Base-by-base conservation (phyloP, 306 rosid genomes). In the Leucaena leucocephala region DNA sequence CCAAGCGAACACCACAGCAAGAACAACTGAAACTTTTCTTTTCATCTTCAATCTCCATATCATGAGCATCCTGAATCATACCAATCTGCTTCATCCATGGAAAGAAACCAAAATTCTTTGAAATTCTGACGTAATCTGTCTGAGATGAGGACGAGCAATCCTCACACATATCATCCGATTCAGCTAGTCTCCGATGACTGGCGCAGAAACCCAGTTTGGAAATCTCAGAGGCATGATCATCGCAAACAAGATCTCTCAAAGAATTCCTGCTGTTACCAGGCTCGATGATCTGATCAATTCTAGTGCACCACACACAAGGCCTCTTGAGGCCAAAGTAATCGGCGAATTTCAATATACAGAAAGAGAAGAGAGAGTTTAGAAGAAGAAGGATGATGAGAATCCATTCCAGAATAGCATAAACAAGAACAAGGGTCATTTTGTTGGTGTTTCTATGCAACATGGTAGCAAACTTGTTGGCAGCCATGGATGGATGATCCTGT, bases 401-500 rank as follows among this genome's bases (percentile, higher is more conserved):
- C 99, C 99, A 96, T 80, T 96, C 99, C 3, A 96, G 93, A 76
- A 91, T 14, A 7, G 97, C 97, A 48, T 96, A 93, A 75, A 91
- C 79, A 75, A 96, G 89, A 84, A 89, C 83, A 61, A 91, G 87
- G 27, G 99, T 93, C 79, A 90, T 81, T 62, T 88, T 93, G 93
- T 96, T 96, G 82, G 96, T 93, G 82, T 87, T 91, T 78, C 90
- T 85, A 44, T 90, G 94, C 62, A 96, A 71, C 93, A 91, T 82
- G 82, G 94, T 93, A 59, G 98, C 96, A 76, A 90, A 93, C 80
- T 91, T 96, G 92, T 96, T 93, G 88, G 93, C 83, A 52, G 91
- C 99, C 99, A 96, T 96, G 87, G 87, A 93, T 95, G 85, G 88
- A 75, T 82, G 92, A 55, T 76, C 74, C 72, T 88, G 61, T 82